A percentile compares a stretch with the other conserved stretches of the same genome.
Evolutionary conservation across 306 rosid species (phyloP).

Genomic region (Vachellia collinsii): DNA sequence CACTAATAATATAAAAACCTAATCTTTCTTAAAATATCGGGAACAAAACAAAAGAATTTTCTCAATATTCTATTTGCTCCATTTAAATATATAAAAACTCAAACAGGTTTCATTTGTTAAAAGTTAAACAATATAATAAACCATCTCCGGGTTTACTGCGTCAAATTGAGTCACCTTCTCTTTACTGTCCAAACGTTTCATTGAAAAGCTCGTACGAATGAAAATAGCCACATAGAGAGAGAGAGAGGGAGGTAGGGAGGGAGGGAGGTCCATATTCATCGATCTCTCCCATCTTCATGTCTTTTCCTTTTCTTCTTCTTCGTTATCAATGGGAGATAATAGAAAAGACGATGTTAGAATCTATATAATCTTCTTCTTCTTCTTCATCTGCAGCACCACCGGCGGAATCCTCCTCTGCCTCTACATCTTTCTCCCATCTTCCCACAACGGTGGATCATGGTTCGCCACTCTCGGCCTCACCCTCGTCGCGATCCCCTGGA

Average conservation of each 20-base stretch:
- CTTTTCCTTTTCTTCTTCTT: neutral
- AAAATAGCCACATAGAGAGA: conserved; percentile 4
- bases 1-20: no score
- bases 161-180: conserved; percentile 36
- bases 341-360: conserved; percentile 69
- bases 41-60: no score
- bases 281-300: neutral
- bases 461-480: conserved; percentile 54
- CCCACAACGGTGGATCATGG: conserved; percentile 18
- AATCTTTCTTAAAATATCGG: no score
- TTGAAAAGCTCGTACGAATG: conserved; percentile 29
- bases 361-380: conserved; percentile 49
- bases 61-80: no score
- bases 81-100: no score
- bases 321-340: conserved; percentile 64
- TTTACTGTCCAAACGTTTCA: conserved; percentile 10
- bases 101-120: no score
- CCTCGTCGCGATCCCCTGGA: conserved; percentile 77
- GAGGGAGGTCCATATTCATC: conserved; percentile 21
- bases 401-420: conserved; percentile 73
- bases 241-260: neutral
- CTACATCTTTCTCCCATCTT: conserved; percentile 51
- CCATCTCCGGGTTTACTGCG: conserved; percentile 49
- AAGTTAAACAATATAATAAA: conserved; percentile 1
- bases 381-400: conserved; percentile 56